Conservation (phyloP, 108 stramenopile genomes). For the Schizochytrium sp. region DNA sequence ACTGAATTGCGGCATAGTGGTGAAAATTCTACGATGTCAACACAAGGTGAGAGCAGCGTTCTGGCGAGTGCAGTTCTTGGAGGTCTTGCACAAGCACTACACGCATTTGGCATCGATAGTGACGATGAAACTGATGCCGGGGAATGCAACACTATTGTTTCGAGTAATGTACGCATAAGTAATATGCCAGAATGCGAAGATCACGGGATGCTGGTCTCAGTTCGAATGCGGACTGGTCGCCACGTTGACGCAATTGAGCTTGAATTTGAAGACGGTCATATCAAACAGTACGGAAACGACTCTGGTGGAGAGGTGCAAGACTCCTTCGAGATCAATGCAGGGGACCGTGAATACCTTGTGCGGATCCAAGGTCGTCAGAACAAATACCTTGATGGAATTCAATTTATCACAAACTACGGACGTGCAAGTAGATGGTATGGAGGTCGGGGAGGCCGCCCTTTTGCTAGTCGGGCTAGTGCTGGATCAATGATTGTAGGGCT, state of each 20-base stretch:
- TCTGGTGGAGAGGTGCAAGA: not conserved
- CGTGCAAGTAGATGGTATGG: constrained; percentile 44
- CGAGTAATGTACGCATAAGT: too few species aligned
- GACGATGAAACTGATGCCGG: too few species aligned
- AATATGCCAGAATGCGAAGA: not conserved
- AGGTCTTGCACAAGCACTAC: too few species aligned
- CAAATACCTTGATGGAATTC: constrained; percentile 6
- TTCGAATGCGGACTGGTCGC: not conserved
- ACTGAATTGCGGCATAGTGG: too few species aligned
- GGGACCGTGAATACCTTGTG: constrained; percentile 27
- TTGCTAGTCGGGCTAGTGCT: not conserved
- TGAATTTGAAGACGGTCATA: constrained; percentile 13
- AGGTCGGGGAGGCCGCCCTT: constrained; percentile 14
- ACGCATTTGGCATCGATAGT: too few species aligned
- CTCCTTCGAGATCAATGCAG: not conserved
- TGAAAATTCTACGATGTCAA: too few species aligned
- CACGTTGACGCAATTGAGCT: constrained; percentile 20
- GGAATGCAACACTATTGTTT: too few species aligned
- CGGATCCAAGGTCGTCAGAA: constrained; percentile 33
- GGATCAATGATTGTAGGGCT: constrained; percentile 22
- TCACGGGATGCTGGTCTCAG: not conserved
- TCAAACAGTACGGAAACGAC: not conserved
- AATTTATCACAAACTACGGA: constrained; percentile 40
- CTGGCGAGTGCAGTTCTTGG: too few species aligned
- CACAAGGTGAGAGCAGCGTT: too few species aligned